phyloP scores from a whole-genome alignment of 1,284 basidiomycete species.

The Cystobasidiaceae sp. region DNA sequence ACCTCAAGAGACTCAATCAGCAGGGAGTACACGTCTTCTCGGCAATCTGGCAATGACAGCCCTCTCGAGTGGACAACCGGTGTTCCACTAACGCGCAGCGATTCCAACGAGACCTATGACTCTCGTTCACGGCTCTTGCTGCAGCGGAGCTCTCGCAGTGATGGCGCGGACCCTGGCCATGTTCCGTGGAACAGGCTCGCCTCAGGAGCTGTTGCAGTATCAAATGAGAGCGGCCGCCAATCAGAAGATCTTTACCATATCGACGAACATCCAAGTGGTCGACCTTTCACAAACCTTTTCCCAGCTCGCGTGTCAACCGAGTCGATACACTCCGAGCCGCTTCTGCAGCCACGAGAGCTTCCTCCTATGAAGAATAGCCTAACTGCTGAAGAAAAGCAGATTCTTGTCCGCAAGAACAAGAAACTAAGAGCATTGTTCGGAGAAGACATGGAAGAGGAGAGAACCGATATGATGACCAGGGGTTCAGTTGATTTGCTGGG shows the following conservation, averaged over 20 bases:
- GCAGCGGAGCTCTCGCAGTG: background rate
- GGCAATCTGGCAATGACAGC: background rate
- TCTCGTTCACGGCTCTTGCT: slow-evolving; percentile 1
- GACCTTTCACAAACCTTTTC: background rate
- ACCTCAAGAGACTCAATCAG: background rate
- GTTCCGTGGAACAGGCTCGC: no score
- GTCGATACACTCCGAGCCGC: background rate
- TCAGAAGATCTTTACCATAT: no score
- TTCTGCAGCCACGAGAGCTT: background rate
- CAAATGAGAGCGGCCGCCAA: no score
- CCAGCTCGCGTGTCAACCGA: background rate
- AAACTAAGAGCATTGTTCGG: slow-evolving; percentile 20
- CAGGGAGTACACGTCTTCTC: background rate
- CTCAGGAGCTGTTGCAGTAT: no score
- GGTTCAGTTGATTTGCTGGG: background rate
- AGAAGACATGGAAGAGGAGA: background rate
- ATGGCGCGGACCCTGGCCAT: background rate
- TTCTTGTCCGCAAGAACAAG: slow-evolving; percentile 8
- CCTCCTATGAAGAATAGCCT: slow-evolving; percentile 1
- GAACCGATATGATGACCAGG: background rate
- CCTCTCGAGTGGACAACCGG: slow-evolving; percentile 10
- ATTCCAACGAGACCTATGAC: slow-evolving; percentile 3
- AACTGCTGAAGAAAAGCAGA: slow-evolving; percentile 5
- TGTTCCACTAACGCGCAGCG: background rate
- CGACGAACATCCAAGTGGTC: background rate